Base-by-base conservation (phyloP, 352 stramenopile genomes). In the Saprolegnia diclina region DNA sequence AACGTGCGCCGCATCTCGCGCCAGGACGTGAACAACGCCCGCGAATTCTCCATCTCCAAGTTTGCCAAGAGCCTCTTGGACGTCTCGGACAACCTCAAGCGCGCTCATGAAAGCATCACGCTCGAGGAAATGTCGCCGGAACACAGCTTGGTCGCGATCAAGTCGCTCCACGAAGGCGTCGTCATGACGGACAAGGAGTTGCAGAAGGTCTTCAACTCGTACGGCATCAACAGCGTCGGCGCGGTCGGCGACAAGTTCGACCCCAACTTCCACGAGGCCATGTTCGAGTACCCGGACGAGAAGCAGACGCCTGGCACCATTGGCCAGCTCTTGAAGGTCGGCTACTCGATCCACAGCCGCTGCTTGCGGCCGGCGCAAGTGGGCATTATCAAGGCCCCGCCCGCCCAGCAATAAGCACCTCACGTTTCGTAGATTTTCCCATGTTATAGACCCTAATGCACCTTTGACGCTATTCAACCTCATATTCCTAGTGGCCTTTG, bases 41-140 rank as follows among this genome's bases (percentile, higher is more conserved):
- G 85, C 38, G 87, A 96, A 57, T 99, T 98, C 79, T 93, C 96
- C 67, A 97, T 98, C 69, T 88, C 87, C 64, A 98, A 95, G 70
- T 99, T 99, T 77, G 94, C 96, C 69, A 99, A 99, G 82, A 87
- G 79, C 65, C 76, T 99, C 62, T 80, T 99, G 71, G 96, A 99
- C 70, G 95, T 98, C 24, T 97, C 95, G 54, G 97, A 99, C 83
- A 99, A 99, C 77, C 87, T 99, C 38, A 84, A 92, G 67, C 89
- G 96, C 42, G 97, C 97, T 6, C 81, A 99, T 66, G 83, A 96
- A 62, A 93, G 83, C 77, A 88, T 94, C 56, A 72, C 88, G 65
- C 71, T 93, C 5, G 78, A 92, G 54, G 79, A 87, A 65, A 63
- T 94, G 73, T 70, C 88, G 66, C 79, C 82, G 35, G 81, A 94